Base-by-base conservation (phyloP, 208 protist species). In the Trypanosomatidae sp. region DNA sequence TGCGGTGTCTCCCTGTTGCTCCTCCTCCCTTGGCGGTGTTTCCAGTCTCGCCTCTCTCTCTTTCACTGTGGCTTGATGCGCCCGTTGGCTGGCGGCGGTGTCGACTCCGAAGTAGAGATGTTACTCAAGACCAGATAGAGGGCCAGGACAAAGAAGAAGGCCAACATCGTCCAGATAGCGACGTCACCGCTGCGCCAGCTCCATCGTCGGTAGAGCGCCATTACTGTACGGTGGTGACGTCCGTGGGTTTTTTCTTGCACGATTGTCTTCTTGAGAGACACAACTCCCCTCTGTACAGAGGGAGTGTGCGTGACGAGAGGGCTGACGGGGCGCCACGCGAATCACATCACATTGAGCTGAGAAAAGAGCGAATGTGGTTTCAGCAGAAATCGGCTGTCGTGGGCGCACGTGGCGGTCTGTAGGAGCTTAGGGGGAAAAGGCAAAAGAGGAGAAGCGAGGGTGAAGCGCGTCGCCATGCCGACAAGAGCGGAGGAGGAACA, bases 101-200 rank as follows among this genome's bases (percentile, higher is more conserved):
- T 22, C 44, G 36, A 17, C 62, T 36, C 44, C 9, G 74, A 39
- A 36, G 78, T 25, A 17, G 77, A 71, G 0, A 65, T 81, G 62
- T 80, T 86, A 28, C 62, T 66, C 17, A 36, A 72, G 17, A 83
- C 70, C 4, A 83, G 74, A 17, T 69, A 70, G 46, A 83, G 43
- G 7, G 78, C 66, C 44, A 83, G 7, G 1, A 64, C 12, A 33
- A 83, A 79, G 74, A 86, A 71, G 60, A 82, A 80, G 59, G 67
- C 52, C 52, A 86, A 60, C 60, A 86, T 41, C 4, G 59, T 49
- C 75, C 77, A 86, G 41, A 82, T 77, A 25, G 77, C 77, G 28
- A 86, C 69, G 64, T 79, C 75, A 36, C 76, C 77, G 41, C 78
- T 67, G 56, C 74, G 68, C 71, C 68, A 82, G 39, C 56, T 70